Conservation (phyloP, 805 yeast genomes). For the Candida corydali region DNA sequence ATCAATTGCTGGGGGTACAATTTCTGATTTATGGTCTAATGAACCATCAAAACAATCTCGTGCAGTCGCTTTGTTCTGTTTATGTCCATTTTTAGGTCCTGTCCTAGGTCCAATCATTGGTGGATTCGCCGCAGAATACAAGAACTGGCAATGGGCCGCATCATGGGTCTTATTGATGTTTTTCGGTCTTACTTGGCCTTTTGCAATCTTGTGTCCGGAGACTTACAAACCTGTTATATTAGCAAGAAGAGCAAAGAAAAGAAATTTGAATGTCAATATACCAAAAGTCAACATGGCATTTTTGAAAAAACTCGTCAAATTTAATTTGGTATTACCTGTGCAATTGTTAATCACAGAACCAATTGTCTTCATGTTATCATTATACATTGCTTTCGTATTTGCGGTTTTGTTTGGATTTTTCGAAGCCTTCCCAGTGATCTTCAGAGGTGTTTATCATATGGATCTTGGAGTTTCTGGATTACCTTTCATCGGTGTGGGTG, state of each 20-base stretch:
- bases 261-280: conserved; percentile 47
- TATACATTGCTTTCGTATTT: conserved; percentile 70
- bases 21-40: conserved; percentile 66
- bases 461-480: conserved; percentile 58
- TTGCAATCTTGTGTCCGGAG: conserved; percentile 56
- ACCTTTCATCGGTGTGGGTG: conserved; percentile 67
- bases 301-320: conserved; percentile 42
- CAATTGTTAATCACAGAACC: conserved; percentile 72
- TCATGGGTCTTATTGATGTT: conserved; percentile 67
- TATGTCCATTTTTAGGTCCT: conserved; percentile 81
- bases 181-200: conserved; percentile 53
- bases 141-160: conserved; percentile 63
- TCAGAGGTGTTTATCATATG: conserved; percentile 62
- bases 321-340: conserved; percentile 58
- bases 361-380: conserved; percentile 63
- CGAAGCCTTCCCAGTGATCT: conserved; percentile 74
- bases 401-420: conserved; percentile 78
- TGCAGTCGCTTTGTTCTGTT: conserved; percentile 75
- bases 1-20: conserved; percentile 82
- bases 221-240: conserved; percentile 70
- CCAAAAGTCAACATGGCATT: conserved; percentile 34
- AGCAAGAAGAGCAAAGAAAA: conserved; percentile 53
- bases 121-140: conserved; percentile 60
- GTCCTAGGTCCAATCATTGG: conserved; percentile 74
- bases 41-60: conserved; percentile 55